Evolutionary conservation across 1,284 basidiomycete genomes (phyloP), one percentile per base, ranked within the genome.

Genomic region (Cryptococcus sp.): DNA sequence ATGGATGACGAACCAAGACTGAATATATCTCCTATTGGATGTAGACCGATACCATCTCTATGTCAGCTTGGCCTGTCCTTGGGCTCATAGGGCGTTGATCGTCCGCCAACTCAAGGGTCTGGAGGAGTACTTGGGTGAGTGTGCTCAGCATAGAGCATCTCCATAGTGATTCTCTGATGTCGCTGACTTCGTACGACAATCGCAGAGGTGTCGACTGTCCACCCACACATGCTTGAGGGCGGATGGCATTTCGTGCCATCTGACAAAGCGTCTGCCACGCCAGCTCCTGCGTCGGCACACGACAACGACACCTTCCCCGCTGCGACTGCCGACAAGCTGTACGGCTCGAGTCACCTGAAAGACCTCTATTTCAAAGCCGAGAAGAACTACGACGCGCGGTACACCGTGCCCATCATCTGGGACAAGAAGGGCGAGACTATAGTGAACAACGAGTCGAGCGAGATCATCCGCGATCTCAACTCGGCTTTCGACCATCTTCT

Each of bases 381-480:
- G 61, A 87, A 88, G 1, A 72, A 86, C 52, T 93, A 90, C 57
- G 27, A 45, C 25, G 74, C 72, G 55, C 87, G 88, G 52, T 93
- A 90, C 81, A 91, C 92, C 4, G 91, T 94, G 2, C 94, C 95
- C n/a, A 81, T 94, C 50, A 81, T 98, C 1, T 99, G 93, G 91
- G 96, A 98, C 81, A 95, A 88, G 81, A 90, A 96, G 79, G 81
- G 78, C 42, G 80, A 88, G 57, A 92, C 90, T 40, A 90, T 99
- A 66, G 96, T 99, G 56, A 96, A 91, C 82, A 99, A 96, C 77
- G 93, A 97, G 76, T 90, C 88, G 64, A 87, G 88, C 0, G 93
- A 96, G 79, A 93, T 98, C 71, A 93, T 98, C 69, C 87, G 95
- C 54, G 90, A 93, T 47, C 84, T 97, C 79, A 96, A 96, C 78